These are phyloP conservation scores for Globisporangium canariense DNA, from an alignment of 352 stramenopile genomes.

Conservation along the genomic window DNA sequence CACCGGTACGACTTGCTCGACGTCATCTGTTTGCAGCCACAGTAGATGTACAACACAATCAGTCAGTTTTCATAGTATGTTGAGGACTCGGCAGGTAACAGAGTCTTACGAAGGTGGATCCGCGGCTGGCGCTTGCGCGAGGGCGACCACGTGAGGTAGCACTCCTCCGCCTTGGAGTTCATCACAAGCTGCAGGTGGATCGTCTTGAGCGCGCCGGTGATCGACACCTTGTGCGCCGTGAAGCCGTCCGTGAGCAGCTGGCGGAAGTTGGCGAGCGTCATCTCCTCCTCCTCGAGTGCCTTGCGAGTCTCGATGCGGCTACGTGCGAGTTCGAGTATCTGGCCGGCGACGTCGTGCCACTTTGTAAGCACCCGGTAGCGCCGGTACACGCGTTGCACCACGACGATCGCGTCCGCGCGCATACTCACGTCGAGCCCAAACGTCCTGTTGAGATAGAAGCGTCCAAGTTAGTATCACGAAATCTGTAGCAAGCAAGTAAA, in stretches of 20 bases:
- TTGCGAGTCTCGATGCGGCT: conserved; percentile 23
- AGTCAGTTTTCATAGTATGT: neutral
- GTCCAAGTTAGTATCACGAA: neutral
- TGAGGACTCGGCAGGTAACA: neutral
- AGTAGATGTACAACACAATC: neutral
- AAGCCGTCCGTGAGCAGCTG: conserved; percentile 48
- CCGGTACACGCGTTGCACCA: conserved; percentile 37
- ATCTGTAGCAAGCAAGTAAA: neutral
- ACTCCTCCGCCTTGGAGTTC: conserved; percentile 39
- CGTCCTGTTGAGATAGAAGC: conserved; percentile 6
- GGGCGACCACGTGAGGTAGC: conserved; percentile 70
- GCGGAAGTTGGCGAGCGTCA: conserved; percentile 50
- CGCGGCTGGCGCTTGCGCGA: conserved; percentile 64
- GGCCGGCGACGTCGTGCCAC: conserved; percentile 35
- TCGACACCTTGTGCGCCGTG: conserved; percentile 68
- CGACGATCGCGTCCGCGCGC: conserved; percentile 19
- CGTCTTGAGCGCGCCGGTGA: conserved; percentile 60
- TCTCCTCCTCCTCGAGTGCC: conserved; percentile 30
- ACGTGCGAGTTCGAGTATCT: conserved; percentile 44
- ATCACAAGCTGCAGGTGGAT: conserved; percentile 55
- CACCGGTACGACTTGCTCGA: conserved; percentile 55
- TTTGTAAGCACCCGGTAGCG: conserved; percentile 34
- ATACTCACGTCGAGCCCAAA: conserved; percentile 21
- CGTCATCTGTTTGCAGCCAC: conserved; percentile 39
- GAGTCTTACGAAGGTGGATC: conserved; percentile 52